Percentiles rank a stretch among this genome's conserved stretches.
phyloP scores from a whole-genome alignment of 768 basidiomycete species.

The Xerocomus potaroensis region DNA sequence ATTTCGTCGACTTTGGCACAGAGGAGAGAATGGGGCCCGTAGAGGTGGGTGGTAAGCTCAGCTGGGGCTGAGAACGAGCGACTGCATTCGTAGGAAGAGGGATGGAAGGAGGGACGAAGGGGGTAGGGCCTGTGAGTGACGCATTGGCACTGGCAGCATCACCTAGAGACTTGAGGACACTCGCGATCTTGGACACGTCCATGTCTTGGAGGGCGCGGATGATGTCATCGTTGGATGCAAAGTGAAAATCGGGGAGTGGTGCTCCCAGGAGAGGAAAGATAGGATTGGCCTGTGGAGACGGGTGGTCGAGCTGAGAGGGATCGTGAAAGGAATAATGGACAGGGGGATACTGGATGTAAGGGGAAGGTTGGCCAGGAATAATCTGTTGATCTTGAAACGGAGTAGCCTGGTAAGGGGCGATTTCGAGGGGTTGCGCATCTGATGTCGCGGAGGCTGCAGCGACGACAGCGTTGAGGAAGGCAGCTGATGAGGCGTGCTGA shows the following conservation, averaged over 20 bases:
- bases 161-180: conserved; percentile 59
- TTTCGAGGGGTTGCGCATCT: conserved; percentile 27
- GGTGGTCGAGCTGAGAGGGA: conserved; percentile 24
- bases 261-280: conserved; percentile 18
- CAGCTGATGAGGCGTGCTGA: conserved; percentile 48
- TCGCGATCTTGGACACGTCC: conserved; percentile 63
- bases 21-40: conserved; percentile 38
- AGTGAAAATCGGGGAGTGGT: conserved; percentile 35
- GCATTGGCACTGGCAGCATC: conserved; percentile 49
- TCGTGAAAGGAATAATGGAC: conserved; percentile 28
- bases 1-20: conserved; percentile 34
- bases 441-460: conserved; percentile 58
- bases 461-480: conserved; percentile 61
- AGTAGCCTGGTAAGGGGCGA: conserved; percentile 27
- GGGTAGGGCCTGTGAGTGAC: conserved; percentile 19
- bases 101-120: conserved; percentile 20
- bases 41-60: conserved; percentile 41
- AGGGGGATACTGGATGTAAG: conserved; percentile 30
- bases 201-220: conserved; percentile 68
- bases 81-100: conserved; percentile 24
- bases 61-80: conserved; percentile 34
- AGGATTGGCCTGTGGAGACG: conserved; percentile 28
- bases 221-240: conserved; percentile 67
- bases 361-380: conserved; percentile 21
- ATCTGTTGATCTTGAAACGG: conserved; percentile 33